phyloP scores from a whole-genome alignment of 108 stramenopile species.

The Mayamaea pseudoterrestris region DNA sequence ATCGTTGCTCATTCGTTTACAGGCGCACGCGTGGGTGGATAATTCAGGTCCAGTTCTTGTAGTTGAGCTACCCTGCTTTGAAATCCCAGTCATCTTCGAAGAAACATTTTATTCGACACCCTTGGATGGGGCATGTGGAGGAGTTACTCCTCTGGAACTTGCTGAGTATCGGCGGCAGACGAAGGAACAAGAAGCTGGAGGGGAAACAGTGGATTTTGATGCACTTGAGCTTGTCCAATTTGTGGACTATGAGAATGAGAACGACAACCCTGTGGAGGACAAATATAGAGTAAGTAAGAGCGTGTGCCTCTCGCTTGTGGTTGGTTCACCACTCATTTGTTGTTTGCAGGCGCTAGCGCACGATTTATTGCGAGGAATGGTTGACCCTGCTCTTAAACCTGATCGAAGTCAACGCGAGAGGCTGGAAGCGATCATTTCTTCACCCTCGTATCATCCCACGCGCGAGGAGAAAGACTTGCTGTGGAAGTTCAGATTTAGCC shows the following conservation, averaged over 20 bases:
- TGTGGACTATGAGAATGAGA: constrained; percentile 59
- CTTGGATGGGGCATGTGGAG: constrained; percentile 49
- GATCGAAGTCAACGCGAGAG: constrained; percentile 65
- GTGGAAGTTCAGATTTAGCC: constrained; percentile 91
- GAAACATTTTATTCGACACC: constrained; percentile 62
- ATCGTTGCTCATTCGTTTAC: too few species aligned
- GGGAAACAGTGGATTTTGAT: constrained; percentile 12
- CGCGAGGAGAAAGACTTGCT: constrained; percentile 90
- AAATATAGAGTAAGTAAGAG: too few species aligned
- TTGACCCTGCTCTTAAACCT: constrained; percentile 94
- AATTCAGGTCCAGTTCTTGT: constrained; percentile 30
- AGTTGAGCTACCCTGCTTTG: constrained; percentile 59
- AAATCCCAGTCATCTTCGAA: constrained; percentile 70
- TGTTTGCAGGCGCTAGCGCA: constrained; percentile 87
- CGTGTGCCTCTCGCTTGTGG: too few species aligned
- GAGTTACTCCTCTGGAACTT: constrained; percentile 59
- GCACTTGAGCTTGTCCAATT: constrained; percentile 36
- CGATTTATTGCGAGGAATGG: constrained; percentile 82
- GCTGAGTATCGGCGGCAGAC: constrained; percentile 34
- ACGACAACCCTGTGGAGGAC: constrained; percentile 83
- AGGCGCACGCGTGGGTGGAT: too few species aligned
- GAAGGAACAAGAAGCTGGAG: not conserved
- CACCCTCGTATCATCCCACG: constrained; percentile 72
- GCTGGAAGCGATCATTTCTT: constrained; percentile 75
- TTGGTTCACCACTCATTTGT: too few species aligned